phyloP scores from a whole-genome alignment of 2,329 filamentous ascomycete genomes.

The Lasiodiplodia sp. region DNA sequence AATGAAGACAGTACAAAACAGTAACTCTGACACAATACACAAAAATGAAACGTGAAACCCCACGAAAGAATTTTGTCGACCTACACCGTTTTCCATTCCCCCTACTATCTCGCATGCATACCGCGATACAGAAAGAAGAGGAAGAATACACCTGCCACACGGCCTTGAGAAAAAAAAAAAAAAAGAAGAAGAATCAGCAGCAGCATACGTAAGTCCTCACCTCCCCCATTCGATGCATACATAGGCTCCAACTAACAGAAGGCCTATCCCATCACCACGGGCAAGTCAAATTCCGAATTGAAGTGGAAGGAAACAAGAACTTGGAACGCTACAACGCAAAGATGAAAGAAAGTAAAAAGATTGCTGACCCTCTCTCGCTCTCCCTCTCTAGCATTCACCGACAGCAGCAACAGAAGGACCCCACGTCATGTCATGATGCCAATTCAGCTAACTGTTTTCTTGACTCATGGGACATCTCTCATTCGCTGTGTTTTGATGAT shows the following conservation, averaged over 20 bases:
- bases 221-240: neutral
- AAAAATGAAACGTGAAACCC: no score
- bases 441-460: neutral
- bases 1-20: no score
- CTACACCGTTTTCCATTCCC: no score
- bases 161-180: no score
- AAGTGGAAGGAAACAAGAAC: neutral
- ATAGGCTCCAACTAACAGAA: neutral
- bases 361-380: neutral
- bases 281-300: neutral
- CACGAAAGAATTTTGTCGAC: no score
- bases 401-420: neutral
- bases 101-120: no score
- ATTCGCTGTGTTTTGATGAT: neutral
- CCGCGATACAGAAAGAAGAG: no score
- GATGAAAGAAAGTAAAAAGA: neutral
- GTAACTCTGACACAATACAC: no score
- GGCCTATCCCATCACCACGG: neutral
- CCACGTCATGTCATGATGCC: neutral
- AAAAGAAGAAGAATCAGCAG: no score
- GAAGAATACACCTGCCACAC: no score
- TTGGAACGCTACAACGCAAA: neutral
- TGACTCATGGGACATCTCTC: neutral
- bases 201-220: neutral
- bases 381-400: neutral